These are phyloP conservation scores for Macrophomina pseudophaseolina DNA, from an alignment of 2,329 filamentous ascomycete species.

Conservation along the genomic window DNA sequence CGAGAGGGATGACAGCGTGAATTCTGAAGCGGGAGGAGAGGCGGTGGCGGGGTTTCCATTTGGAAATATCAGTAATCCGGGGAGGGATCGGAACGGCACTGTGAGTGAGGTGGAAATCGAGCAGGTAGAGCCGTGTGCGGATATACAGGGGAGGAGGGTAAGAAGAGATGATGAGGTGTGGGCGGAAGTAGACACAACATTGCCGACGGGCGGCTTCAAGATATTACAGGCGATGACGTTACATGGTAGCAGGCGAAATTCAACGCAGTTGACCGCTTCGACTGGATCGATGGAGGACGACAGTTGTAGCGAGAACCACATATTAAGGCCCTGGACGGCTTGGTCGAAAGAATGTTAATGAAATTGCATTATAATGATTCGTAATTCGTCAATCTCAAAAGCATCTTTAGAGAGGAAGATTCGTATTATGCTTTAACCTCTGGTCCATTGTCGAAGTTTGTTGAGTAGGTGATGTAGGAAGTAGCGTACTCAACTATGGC, in stretches of 20 bases:
- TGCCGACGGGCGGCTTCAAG: background rate
- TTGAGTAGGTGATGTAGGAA: no score
- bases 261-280: background rate
- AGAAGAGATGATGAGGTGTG: constrained; percentile 1
- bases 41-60: constrained; percentile 1
- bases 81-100: background rate
- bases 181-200: background rate
- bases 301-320: constrained; percentile 1
- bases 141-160: background rate
- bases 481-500: no score
- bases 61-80: constrained; percentile 12
- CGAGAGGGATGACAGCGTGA: background rate
- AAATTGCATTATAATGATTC: background rate
- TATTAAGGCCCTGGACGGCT: background rate
- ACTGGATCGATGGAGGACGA: background rate
- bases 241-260: background rate
- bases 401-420: no score
- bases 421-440: no score
- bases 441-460: no score
- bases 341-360: background rate
- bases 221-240: constrained; percentile 1
- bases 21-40: background rate
- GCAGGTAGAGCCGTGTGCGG: background rate
- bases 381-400: no score
- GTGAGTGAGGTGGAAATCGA: background rate